Evolutionary conservation across 1,284 basidiomycete genomes (phyloP), one percentile per base, ranked within the genome.

Genomic region (Cronartium quercuum): DNA sequence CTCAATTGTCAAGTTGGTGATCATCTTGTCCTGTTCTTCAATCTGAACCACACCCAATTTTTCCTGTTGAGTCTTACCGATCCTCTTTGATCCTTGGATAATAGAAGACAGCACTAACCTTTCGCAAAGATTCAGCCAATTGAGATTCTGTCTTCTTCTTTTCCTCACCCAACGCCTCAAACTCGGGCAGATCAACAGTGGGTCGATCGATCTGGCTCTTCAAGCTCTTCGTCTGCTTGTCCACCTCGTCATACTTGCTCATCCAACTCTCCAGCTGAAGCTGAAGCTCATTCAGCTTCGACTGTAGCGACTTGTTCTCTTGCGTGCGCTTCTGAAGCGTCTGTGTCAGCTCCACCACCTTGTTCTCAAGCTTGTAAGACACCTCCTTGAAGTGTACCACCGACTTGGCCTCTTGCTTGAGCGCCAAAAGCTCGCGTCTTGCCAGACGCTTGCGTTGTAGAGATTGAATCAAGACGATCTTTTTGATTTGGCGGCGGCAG

Each of bases 301-400:
- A 83, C 77, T 90, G 88, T 51, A 98, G 84, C 76, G 89, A 89
- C 83, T 93, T 95, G 85, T 92, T 95, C 84, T 98, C 95, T 77
- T 88, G 87, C 9, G 90, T 94, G 55, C 95, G 89, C 81, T 87
- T 90, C 83, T 98, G 96, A 18, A 98, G 86, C n/a, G 85, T 89
- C 82, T 98, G 96, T 0, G 96, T 98, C 78, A 99, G 90, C 82
- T 98, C 95, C 76, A 99, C 92, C 64, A 98, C 96, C 84, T 98
- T 99, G 87, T 98, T 98, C 85, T 99, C 96, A 76, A 99, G 86
- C 79, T 88, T 89, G 82, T 98, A 98, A 0, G 96, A 98, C 78
- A 97, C 97, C 84, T 98, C 96, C 84, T 98, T 97, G 87, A 96
- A 96, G 82, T 96, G 97, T 78, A 91, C 91, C 40, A 95, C 95